These are phyloP conservation scores for Beauveria brongniartii DNA, from an alignment of 2,329 filamentous ascomycete genomes.

Conservation along the genomic window DNA sequence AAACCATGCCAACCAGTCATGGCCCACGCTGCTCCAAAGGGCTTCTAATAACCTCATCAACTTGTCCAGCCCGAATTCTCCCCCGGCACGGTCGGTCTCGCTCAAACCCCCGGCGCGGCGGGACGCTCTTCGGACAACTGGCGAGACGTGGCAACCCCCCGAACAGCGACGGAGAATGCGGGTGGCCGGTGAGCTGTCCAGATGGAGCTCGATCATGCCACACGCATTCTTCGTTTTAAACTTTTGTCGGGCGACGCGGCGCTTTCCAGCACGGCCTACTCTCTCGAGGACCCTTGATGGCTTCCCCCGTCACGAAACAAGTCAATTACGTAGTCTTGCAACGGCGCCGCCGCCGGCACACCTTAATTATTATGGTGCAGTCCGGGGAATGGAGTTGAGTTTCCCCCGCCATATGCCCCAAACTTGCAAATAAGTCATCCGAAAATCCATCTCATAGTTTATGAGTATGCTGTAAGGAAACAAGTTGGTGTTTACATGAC, in stretches of 20 bases:
- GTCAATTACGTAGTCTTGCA: not conserved
- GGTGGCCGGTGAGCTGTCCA: not conserved
- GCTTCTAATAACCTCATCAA: not conserved
- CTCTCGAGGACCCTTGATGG: not conserved
- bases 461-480: too few species aligned
- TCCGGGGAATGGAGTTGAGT: not conserved
- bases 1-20: too few species aligned
- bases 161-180: not conserved
- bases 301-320: not conserved
- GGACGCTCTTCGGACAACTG: not conserved
- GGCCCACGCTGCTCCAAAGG: too few species aligned
- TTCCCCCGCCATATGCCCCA: too few species aligned
- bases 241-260: not conserved
- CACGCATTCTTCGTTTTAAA: not conserved
- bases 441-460: too few species aligned
- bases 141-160: not conserved
- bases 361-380: not conserved
- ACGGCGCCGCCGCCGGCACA: not conserved
- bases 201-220: not conserved
- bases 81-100: slow-evolving; percentile 5
- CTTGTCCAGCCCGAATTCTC: not conserved
- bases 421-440: too few species aligned
- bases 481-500: too few species aligned
- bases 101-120: not conserved
- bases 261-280: not conserved